phyloP scores from a whole-genome alignment of 148 eudicot genomes.

The Silene latifolia region DNA sequence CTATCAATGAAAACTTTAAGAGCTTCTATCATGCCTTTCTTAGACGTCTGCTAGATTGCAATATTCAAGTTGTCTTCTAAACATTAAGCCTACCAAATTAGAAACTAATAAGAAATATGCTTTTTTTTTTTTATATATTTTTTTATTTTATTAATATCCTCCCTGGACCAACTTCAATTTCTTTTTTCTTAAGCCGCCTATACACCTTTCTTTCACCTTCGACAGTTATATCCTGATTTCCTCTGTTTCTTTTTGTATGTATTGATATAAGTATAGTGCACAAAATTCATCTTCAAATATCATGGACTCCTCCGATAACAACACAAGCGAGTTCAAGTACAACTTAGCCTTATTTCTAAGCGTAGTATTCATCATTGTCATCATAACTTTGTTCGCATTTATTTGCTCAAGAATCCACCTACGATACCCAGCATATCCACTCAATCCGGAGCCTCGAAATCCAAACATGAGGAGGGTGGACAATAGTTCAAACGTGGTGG shows the following conservation, averaged over 20 bases:
- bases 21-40: too few species aligned
- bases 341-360: constrained; percentile 10
- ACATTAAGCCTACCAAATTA: constrained; percentile 9
- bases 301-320: constrained; percentile 8
- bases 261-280: too few species aligned
- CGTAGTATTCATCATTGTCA: not conserved
- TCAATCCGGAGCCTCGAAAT: not conserved
- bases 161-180: not conserved
- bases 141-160: not conserved
- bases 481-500: not conserved
- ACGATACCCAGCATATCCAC: not conserved
- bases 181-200: not conserved
- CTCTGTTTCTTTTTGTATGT: too few species aligned
- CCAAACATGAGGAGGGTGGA: not conserved
- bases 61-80: constrained; percentile 1
- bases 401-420: constrained; percentile 10
- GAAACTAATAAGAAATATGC: not conserved
- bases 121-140: not conserved
- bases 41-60: not conserved
- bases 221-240: too few species aligned
- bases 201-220: not conserved
- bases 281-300: not conserved
- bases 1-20: too few species aligned
- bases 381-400: not conserved
- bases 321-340: not conserved